Conservation (phyloP, 2,329 filamentous ascomycete species). For the Sclerotinia borealis region DNA sequence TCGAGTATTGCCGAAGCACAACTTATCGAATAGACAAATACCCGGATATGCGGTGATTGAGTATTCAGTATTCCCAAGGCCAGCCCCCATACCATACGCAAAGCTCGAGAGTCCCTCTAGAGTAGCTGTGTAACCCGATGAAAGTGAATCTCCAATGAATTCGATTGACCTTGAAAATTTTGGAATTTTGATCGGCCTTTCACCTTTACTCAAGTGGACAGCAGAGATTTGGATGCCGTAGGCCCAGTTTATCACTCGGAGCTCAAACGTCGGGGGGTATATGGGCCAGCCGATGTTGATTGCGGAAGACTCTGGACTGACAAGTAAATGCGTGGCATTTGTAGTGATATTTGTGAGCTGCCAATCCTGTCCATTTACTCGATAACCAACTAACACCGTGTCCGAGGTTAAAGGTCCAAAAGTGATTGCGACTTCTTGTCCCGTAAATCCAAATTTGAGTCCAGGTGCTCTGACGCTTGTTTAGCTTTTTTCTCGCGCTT, state of each 20-base stretch:
- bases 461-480: constrained; percentile 33
- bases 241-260: constrained; percentile 56
- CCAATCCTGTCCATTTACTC: constrained; percentile 54
- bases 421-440: constrained; percentile 21
- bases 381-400: constrained; percentile 48
- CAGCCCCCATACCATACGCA: constrained; percentile 48
- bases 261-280: constrained; percentile 45
- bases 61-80: constrained; percentile 53
- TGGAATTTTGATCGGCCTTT: constrained; percentile 40
- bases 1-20: constrained; percentile 48
- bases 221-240: constrained; percentile 51
- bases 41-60: constrained; percentile 53
- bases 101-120: constrained; percentile 53
- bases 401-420: constrained; percentile 29
- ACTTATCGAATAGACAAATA: constrained; percentile 49
- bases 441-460: constrained; percentile 26
- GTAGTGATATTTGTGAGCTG: constrained; percentile 54
- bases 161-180: constrained; percentile 36
- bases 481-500: constrained; percentile 9
- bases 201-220: constrained; percentile 42
- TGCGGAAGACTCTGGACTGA: constrained; percentile 41
- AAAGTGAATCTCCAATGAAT: constrained; percentile 44
- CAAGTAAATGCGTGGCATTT: constrained; percentile 49
- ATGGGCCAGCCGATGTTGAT: constrained; percentile 39
- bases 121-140: constrained; percentile 50